Percentiles rank a stretch among this genome's conserved stretches.
Conservation (phyloP, 225 moss, liverwort and hornwort genomes). For the Ulota crispa region DNA sequence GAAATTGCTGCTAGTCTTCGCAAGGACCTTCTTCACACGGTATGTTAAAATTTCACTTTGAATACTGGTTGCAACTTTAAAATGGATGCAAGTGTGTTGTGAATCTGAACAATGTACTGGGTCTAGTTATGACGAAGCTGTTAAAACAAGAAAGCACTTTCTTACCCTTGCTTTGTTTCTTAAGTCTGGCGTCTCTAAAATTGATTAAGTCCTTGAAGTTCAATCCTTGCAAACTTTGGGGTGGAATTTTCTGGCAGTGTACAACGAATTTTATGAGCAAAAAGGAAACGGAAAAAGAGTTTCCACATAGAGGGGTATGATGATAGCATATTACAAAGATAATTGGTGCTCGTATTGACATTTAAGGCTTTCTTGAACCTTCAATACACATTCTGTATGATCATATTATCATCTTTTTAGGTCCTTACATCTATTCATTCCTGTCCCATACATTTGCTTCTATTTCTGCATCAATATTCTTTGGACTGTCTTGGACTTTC, state of each 20-base stretch:
- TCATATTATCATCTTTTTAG: neutral
- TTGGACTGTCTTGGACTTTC: too few species aligned
- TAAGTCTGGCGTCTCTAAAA: neutral
- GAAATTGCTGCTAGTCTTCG: constrained; percentile 64
- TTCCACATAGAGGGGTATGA: constrained; percentile 3
- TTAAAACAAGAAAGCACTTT: neutral
- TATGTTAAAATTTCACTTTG: constrained; percentile 18
- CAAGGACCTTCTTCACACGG: constrained; percentile 61
- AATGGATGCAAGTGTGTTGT: neutral
- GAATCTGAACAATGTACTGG: neutral
- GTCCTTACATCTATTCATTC: neutral
- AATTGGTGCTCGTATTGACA: neutral
- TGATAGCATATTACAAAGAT: neutral
- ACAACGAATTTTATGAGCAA: neutral
- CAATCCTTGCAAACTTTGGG: neutral
- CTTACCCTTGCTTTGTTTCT: neutral
- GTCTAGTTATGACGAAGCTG: neutral
- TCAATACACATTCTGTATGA: neutral
- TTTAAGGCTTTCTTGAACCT: neutral
- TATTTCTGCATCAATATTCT: neutral
- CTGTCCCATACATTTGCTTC: neutral
- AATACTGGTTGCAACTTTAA: neutral
- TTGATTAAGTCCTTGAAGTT: neutral
- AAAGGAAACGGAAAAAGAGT: neutral
- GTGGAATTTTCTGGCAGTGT: constrained; percentile 8